Base-by-base conservation (phyloP, 352 stramenopile genomes). In the Phytophthora agathidicida region DNA sequence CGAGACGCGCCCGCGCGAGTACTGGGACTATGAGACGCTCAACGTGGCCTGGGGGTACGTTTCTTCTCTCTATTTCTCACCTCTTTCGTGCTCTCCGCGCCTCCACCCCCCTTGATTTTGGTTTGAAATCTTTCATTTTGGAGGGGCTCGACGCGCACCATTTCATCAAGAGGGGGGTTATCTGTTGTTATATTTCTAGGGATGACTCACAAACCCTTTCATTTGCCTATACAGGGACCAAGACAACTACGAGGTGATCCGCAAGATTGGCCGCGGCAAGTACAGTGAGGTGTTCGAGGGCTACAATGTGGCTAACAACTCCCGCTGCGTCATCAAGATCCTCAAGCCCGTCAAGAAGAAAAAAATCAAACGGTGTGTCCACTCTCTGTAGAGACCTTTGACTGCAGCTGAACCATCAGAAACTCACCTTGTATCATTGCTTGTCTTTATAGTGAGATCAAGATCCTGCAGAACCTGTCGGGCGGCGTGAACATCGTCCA, bases 261-360 rank as follows among this genome's bases (percentile, higher is more conserved):
- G 96, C 46, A 99, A 99, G 86, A 99, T 99, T 60, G 98, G 97
- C 14, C 85, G 98, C 30, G 98, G 98, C 55, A 99, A 99, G 86
- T 99, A 99, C 79, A 98, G 88, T 56, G 98, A 99, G 66, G 96
- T 99, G 44, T 98, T 98, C 60, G 91, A 98, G 64, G 98, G 98
- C n/a, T 94, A 98, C 67, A 99, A 99, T 63, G 88, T 99, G 20
- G 76, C 80, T 16, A 99, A 96, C 71, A 98, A 98, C 62, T 92
- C 86, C 28, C 97, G 98, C 61, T 99, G 97, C 73, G 97, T 99
- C n/a, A 98, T 99, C 60, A 99, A 99, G 86, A 99, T 99, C 68
- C 87, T 99, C 42, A 99, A 99, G 80, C 98, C 98, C 11, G 97
- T 99, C n/a, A 99, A 99, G 89, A 99, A 99, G 88, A 99, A 99